Evolutionary conservation across 169 alveolate species (phyloP), one percentile per base, ranked within the genome.

Genomic region (Plasmodium knowlesi): DNA sequence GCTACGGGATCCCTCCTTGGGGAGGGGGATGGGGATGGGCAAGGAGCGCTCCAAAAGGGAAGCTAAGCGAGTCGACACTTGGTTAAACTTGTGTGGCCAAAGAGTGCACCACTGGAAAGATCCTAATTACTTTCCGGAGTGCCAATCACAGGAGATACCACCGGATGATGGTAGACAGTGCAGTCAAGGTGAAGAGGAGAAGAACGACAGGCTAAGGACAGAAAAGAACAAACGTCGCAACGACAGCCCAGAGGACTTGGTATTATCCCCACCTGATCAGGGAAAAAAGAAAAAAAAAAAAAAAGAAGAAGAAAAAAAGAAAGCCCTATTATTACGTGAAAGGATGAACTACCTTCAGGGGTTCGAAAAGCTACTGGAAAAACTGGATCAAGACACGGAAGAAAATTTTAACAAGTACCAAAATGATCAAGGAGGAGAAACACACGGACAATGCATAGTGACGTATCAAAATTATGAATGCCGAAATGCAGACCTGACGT

Each of bases 401-500:
- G 73, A 78, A 22, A 8, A 41, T 37, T 83, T 34, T 28, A 25
- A 14, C 6, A 32, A 32, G 25, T 5, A 76, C 43, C 41, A 79
- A 78, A 41, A 39, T n/a, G 83, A 89, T 57, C 19, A 85, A 54
- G 53, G n/a, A 39, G 82, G 41, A 50, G 46, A 30, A 67, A 67
- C 41, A 67, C 76, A 22, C 25, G 37, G n/a, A 2, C 30, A 67
- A 6, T 67, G 76, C 76, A 9, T 89, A 39, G 83, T 89, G 72
- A 78, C 79, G 25, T 89, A 89, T 61, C 25, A 89, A 79, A 89
- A 89, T 89, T 89, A 37, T 37, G 19, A 79, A 25, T 34, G 73
- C 73, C 80, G 94, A 89, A 70, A 89, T 79, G 89, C 71, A 10
- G 73, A 89, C 50, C 53, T 89, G 22, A 46, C 30, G 16, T 57